Evolutionary conservation across 176 grass and related monocot genomes (phyloP).

Genomic region (Zizania latifolia): DNA sequence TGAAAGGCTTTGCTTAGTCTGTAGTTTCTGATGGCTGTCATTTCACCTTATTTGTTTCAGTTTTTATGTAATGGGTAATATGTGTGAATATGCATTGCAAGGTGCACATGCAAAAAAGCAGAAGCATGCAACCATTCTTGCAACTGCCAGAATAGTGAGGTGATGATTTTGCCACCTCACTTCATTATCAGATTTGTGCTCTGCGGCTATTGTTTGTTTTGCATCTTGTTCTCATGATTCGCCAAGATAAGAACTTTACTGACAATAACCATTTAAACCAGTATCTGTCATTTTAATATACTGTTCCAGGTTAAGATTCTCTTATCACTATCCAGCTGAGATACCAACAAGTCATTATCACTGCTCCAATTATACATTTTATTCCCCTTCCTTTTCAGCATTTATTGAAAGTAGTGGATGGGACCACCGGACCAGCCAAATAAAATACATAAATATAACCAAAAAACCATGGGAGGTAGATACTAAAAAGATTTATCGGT

Average conservation of each 20-base stretch:
- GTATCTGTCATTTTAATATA: slow-evolving; percentile 48
- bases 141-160: slow-evolving; percentile 31
- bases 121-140: slow-evolving; percentile 33
- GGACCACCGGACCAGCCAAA: slow-evolving; percentile 31
- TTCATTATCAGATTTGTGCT: slow-evolving; percentile 30
- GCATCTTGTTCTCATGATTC: slow-evolving; percentile 46
- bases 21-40: slow-evolving; percentile 8
- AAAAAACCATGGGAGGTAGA: slow-evolving; percentile 33
- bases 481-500: slow-evolving; percentile 42
- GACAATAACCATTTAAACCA: slow-evolving; percentile 37
- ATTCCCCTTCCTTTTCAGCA: slow-evolving; percentile 39
- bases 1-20: slow-evolving; percentile 28
- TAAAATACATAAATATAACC: slow-evolving; percentile 26
- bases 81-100: slow-evolving; percentile 14
- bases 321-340: slow-evolving; percentile 40
- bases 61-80: slow-evolving; percentile 11
- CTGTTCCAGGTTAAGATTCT: slow-evolving; percentile 54
- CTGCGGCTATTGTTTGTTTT: slow-evolving; percentile 36
- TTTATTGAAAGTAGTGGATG: slow-evolving; percentile 40
- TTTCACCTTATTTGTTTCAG: slow-evolving; percentile 10
- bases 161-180: slow-evolving; percentile 26
- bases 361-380: slow-evolving; percentile 41
- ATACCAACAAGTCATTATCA: slow-evolving; percentile 43
- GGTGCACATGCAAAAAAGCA: slow-evolving; percentile 29
- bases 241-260: slow-evolving; percentile 52